Evolutionary conservation across 2,329 filamentous ascomycete genomes (phyloP), one percentile per base, ranked within the genome.

Genomic region (Arachnomyces sp.): DNA sequence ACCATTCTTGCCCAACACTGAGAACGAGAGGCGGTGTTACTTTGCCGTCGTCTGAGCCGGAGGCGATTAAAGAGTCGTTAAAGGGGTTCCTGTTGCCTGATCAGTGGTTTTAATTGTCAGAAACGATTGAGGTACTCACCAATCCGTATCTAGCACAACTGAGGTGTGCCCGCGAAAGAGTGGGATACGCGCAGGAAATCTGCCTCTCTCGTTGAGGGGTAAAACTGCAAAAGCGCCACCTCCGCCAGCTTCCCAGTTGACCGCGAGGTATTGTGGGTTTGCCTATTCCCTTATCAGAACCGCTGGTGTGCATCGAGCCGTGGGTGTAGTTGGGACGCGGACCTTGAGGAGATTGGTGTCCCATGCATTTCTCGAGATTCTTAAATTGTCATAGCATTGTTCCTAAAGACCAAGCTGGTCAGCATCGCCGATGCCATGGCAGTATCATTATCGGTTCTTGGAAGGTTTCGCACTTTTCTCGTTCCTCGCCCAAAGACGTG

Each of bases 291-390:
- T 34, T 32, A 35, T 49, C 37, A 52, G 46, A 43, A 28, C 31
- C 44, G 52, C 44, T 39, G 39, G 55, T 58, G 49, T 44, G 36
- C 39, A 31, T 39, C 35, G 39, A 37, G 35, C 38, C 43, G 38
- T 32, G 40, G 35, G 37, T 41, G 40, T 25, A 25, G 9, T 25
- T 25, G 42, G n/a, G 45, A 38, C 40, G 61, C 74, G 63, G 66
- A 93, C 88, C 83, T 96, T 96, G 70, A 96, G 78, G 60, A 98
- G 73, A 71, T 98, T 98, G 58, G 89, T 95, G 67, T 98, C 92
- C 92, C 92, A 98, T 41, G 92, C 92, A 80, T 98, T 98, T 68
- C 84, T 86, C 60, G 88, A 95, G 67, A 98, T 87, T 63, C 87
- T 86, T 53, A 98, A 73, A 67, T 96, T 96, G 68, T 98, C 92